Evolutionary conservation across 2,329 filamentous ascomycete genomes (phyloP).

Genomic region (Claviceps spartinae): DNA sequence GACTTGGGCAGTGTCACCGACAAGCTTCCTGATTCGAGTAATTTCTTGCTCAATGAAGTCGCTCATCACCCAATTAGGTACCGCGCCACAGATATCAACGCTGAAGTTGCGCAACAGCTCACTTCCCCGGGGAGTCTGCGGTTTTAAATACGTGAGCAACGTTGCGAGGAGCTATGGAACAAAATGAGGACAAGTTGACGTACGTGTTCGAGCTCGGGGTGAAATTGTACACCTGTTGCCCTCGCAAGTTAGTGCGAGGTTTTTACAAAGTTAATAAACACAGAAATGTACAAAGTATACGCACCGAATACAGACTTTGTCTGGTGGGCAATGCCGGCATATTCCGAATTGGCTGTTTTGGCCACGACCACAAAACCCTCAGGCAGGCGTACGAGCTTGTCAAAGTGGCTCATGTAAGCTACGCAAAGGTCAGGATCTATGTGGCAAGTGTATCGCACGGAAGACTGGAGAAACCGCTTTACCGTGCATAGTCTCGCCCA

Average conservation of each 20-base stretch:
- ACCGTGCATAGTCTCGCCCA: conserved; percentile 53
- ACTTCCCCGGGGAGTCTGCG: conserved; percentile 40
- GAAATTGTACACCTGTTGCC: conserved; percentile 58
- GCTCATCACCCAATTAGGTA: conserved; percentile 71
- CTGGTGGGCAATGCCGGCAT: conserved; percentile 64
- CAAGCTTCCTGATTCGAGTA: conserved; percentile 61
- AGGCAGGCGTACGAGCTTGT: conserved; percentile 68
- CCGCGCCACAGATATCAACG: conserved; percentile 65
- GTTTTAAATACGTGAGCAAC: background rate
- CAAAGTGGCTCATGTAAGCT: conserved; percentile 78
- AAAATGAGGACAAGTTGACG: background rate
- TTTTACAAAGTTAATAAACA: too few relatives aligned
- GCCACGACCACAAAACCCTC: conserved; percentile 61
- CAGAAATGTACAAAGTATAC: background rate
- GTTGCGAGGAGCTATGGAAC: background rate
- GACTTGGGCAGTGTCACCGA: conserved; percentile 72
- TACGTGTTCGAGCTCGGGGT: conserved; percentile 55
- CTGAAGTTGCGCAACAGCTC: conserved; percentile 72
- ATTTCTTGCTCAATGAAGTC: conserved; percentile 76
- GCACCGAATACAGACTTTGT: conserved; percentile 46
- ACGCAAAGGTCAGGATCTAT: conserved; percentile 1
- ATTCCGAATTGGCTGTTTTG: conserved; percentile 61
- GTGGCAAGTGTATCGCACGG: background rate
- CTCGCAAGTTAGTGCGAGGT: conserved; percentile 3
- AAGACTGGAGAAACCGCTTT: background rate